These are phyloP conservation scores for Cyberlindnera meyerae DNA, from an alignment of 805 yeast genomes.

Conservation along the genomic window DNA sequence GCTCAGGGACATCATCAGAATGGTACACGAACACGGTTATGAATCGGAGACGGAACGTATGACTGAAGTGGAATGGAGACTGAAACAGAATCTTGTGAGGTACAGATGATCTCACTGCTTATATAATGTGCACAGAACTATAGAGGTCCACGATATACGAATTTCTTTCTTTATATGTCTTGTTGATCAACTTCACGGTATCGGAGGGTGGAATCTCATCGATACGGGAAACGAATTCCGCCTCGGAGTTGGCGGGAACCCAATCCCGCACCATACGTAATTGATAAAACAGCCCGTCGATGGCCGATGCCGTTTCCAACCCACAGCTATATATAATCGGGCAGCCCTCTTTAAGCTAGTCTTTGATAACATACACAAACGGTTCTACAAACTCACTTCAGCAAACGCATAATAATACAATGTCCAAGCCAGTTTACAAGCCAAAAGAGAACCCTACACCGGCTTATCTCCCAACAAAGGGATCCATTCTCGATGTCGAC, in stretches of 20 bases:
- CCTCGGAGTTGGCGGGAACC: constrained; percentile 8
- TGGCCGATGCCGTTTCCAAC: too few relatives aligned
- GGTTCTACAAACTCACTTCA: too few relatives aligned
- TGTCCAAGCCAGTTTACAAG: constrained; percentile 22
- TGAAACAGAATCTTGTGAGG: constrained; percentile 8
- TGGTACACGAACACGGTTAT: constrained; percentile 13
- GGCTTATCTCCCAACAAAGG: constrained; percentile 53
- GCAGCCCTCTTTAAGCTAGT: too few relatives aligned
- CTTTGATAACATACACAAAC: too few relatives aligned
- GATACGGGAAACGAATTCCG: neutral
- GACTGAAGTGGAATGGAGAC: constrained; percentile 12
- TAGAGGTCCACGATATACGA: too few relatives aligned
- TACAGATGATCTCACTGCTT: constrained; percentile 3
- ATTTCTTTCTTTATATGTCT: too few relatives aligned
- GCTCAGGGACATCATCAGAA: constrained; percentile 11
- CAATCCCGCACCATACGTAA: constrained; percentile 4
- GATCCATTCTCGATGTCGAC: constrained; percentile 49
- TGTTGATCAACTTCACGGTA: too few relatives aligned
- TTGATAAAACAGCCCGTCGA: too few relatives aligned
- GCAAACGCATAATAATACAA: too few relatives aligned
- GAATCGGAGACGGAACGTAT: constrained; percentile 7
- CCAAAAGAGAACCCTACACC: constrained; percentile 38
- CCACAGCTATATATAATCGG: too few relatives aligned
- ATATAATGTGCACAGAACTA: too few relatives aligned
- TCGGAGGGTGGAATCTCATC: too few relatives aligned